Evolutionary conservation across 441 rosid species (phyloP).

Genomic region (Gossypium gossypioides): DNA sequence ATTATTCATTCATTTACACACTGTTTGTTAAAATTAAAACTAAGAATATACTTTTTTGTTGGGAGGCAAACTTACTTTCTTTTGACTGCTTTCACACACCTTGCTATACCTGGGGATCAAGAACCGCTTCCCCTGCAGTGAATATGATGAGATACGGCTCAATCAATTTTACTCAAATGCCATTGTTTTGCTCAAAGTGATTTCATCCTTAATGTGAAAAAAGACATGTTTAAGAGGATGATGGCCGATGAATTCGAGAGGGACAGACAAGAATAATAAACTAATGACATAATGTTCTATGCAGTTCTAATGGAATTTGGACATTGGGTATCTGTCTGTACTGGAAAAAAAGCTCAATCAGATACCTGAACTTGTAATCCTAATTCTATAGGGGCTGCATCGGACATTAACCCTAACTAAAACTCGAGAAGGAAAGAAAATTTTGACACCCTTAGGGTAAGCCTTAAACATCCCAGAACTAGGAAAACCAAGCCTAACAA

Average conservation of each 20-base stretch:
- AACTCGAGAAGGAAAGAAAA: background rate
- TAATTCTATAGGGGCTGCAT: slow-evolving; percentile 21
- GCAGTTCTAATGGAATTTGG: background rate
- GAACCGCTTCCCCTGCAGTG: slow-evolving; percentile 39
- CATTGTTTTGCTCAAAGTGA: background rate
- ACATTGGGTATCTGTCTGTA: background rate
- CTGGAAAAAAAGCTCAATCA: background rate
- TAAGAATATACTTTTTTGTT: slow-evolving; percentile 8
- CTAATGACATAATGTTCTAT: background rate
- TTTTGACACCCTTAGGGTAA: background rate
- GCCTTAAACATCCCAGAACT: background rate
- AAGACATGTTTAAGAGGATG: background rate
- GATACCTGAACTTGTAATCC: background rate
- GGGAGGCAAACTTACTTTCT: slow-evolving; percentile 15
- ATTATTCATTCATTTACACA: slow-evolving; percentile 26
- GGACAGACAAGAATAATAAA: background rate
- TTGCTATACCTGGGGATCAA: slow-evolving; percentile 33
- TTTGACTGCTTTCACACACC: background rate
- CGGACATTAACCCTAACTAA: background rate
- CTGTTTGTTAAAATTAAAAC: background rate
- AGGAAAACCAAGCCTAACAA: background rate
- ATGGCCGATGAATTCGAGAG: background rate
- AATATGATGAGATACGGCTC: background rate
- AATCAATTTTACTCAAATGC: background rate
- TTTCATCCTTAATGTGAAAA: background rate